These are phyloP conservation scores for Phytophthora capsici DNA, from an alignment of 352 stramenopile genomes.

Conservation along the genomic window DNA sequence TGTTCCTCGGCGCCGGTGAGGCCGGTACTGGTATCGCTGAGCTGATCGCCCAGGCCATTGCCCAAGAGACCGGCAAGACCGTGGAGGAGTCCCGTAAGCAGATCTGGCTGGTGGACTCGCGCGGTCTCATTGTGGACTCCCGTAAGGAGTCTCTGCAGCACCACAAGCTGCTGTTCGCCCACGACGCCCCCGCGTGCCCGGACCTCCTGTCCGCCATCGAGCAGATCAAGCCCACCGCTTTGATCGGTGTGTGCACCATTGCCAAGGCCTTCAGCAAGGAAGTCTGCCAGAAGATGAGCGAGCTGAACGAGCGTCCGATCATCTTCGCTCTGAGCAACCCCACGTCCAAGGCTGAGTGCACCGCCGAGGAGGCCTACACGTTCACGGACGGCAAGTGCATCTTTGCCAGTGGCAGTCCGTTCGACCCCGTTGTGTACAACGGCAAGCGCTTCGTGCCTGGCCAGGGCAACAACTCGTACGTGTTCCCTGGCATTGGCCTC, in stretches of 20 bases:
- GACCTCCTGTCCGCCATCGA: slow-evolving; percentile 83
- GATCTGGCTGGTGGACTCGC: slow-evolving; percentile 94
- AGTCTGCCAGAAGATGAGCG: slow-evolving; percentile 91
- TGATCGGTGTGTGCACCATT: slow-evolving; percentile 96
- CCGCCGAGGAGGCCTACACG: slow-evolving; percentile 95
- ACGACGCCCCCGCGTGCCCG: slow-evolving; percentile 71
- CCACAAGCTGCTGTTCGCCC: slow-evolving; percentile 91
- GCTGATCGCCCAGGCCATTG: slow-evolving; percentile 92
- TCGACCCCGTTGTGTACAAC: slow-evolving; percentile 93
- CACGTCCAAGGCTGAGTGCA: slow-evolving; percentile 97
- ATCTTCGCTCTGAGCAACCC: slow-evolving; percentile 98
- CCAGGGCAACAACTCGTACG: slow-evolving; percentile 97
- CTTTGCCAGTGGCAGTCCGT: slow-evolving; percentile 96
- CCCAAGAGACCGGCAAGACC: slow-evolving; percentile 85
- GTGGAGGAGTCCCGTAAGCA: slow-evolving; percentile 90
- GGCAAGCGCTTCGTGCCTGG: slow-evolving; percentile 85
- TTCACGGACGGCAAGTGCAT: slow-evolving; percentile 96
- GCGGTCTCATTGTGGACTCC: slow-evolving; percentile 83
- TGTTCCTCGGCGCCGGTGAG: slow-evolving; percentile 95
- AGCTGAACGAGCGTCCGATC: slow-evolving; percentile 91
- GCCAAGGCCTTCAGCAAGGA: slow-evolving; percentile 90
- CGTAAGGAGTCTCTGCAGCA: slow-evolving; percentile 84
- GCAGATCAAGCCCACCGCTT: slow-evolving; percentile 91
- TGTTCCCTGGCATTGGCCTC: slow-evolving; percentile 97
- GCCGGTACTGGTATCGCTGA: slow-evolving; percentile 96